Evolutionary conservation across 257 asterid genomes (phyloP).

Genomic region (Solanum medicagineum): DNA sequence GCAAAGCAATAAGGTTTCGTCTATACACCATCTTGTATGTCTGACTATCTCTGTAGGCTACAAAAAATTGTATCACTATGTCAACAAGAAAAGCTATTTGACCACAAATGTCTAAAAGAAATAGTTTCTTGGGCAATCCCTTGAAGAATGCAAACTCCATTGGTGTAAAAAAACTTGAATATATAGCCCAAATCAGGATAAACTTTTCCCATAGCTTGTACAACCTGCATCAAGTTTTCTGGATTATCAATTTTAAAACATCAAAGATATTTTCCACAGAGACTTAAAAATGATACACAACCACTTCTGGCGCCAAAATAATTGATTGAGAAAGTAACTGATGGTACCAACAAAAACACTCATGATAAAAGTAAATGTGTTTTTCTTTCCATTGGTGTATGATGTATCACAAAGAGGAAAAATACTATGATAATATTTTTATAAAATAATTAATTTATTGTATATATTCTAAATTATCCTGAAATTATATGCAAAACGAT

Average conservation of each 20-base stretch:
- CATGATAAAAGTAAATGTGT: neutral
- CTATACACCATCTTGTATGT: constrained; percentile 24
- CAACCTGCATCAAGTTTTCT: constrained; percentile 19
- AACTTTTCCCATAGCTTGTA: constrained; percentile 30
- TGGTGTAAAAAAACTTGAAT: constrained; percentile 31
- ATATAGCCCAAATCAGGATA: constrained; percentile 32
- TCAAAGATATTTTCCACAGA: neutral
- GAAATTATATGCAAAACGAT: no score
- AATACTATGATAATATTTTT: no score
- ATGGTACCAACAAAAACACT: neutral
- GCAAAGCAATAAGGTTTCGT: constrained; percentile 23
- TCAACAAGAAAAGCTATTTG: constrained; percentile 30
- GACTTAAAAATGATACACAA: neutral
- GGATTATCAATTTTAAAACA: neutral
- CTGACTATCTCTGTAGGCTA: constrained; percentile 31
- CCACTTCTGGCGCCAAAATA: neutral
- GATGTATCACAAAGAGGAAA: neutral
- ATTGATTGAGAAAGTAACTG: neutral
- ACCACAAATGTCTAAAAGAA: constrained; percentile 21
- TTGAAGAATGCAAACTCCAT: constrained; percentile 34
- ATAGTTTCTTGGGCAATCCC: constrained; percentile 27
- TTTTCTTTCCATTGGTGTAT: neutral
- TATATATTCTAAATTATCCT: no score
- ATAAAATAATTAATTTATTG: no score
- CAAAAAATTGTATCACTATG: constrained; percentile 24